phyloP scores from a whole-genome alignment of 345 rosid genomes.

The Salix koriyanagi region DNA sequence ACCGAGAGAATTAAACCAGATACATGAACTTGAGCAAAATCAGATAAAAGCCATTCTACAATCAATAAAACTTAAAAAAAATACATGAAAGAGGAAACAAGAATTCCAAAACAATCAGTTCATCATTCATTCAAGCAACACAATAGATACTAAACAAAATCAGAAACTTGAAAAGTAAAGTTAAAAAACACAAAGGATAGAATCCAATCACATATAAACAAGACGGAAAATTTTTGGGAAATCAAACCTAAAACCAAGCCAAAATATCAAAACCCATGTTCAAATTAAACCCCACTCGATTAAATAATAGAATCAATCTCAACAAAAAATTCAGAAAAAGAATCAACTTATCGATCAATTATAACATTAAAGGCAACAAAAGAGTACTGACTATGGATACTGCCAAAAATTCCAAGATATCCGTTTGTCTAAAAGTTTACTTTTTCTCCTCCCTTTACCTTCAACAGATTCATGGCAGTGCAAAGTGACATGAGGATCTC shows the following conservation, averaged over 20 bases:
- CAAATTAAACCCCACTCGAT: neutral
- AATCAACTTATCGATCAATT: neutral
- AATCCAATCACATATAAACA: too few species aligned
- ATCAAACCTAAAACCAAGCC: too few species aligned
- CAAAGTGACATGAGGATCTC: constrained; percentile 83
- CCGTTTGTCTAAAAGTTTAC: neutral
- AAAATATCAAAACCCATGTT: neutral
- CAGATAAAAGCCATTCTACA: neutral
- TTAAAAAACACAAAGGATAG: too few species aligned
- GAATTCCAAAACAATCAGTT: too few species aligned
- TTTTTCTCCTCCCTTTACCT: constrained; percentile 31
- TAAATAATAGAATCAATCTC: neutral
- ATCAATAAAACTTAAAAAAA: neutral
- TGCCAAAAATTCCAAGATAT: neutral
- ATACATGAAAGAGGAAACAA: neutral
- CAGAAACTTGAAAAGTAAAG: too few species aligned
- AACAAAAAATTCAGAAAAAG: neutral
- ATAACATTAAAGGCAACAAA: neutral
- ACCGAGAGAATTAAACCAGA: neutral
- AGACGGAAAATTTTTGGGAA: too few species aligned
- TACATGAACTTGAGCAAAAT: neutral
- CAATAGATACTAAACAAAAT: too few species aligned
- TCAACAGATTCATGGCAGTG: constrained; percentile 85
- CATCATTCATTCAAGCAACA: too few species aligned
- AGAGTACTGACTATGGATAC: neutral